Percentiles rank a stretch among this genome's conserved stretches.
Evolutionary conservation across 2,329 filamentous ascomycete genomes (phyloP).

Genomic region (Botrytis deweyae): DNA sequence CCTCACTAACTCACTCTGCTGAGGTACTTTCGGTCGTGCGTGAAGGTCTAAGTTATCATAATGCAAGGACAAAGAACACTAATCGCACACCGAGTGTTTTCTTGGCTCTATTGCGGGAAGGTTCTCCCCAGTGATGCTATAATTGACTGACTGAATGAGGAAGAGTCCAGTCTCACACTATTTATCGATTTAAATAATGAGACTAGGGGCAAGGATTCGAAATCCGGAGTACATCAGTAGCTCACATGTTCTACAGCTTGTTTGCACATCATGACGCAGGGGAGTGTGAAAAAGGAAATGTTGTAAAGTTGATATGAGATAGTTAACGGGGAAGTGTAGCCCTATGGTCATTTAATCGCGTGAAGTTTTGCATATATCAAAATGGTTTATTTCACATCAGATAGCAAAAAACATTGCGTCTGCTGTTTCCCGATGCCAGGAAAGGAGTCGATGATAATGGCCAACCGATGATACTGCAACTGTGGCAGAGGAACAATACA

Average conservation of each 20-base stretch:
- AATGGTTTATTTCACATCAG: neutral
- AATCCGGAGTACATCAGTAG: neutral
- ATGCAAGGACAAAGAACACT: neutral
- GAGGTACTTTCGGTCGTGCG: slow-evolving; percentile 5
- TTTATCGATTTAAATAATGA: neutral
- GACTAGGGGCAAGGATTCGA: neutral
- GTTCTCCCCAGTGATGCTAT: neutral
- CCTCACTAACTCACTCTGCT: neutral
- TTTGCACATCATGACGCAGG: neutral
- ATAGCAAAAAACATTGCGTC: neutral
- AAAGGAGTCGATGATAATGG: neutral
- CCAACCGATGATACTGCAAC: neutral
- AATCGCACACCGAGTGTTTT: neutral
- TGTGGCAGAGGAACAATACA: neutral
- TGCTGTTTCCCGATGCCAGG: neutral
- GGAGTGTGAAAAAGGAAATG: neutral
- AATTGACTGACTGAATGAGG: slow-evolving; percentile 1
- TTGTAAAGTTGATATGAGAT: neutral
- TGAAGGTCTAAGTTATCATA: neutral
- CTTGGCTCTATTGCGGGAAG: neutral
- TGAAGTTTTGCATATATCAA: neutral
- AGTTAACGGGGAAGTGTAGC: neutral
- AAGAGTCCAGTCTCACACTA: neutral
- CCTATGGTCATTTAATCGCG: neutral
- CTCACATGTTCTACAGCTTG: neutral